Conservation (phyloP, 805 yeast species). For the Zygosaccharomyces siamensis region DNA sequence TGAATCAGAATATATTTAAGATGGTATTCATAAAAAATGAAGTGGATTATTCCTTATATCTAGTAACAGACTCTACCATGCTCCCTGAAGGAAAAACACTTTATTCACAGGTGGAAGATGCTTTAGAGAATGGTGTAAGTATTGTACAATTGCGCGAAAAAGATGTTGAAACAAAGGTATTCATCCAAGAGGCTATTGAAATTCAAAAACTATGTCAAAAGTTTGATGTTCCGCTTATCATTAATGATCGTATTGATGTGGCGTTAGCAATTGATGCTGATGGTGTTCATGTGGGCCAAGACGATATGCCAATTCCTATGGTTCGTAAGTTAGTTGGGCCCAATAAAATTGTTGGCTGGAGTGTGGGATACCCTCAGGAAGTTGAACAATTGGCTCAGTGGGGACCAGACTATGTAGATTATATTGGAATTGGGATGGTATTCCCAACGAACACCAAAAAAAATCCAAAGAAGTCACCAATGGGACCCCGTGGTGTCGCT, state of each 20-base stretch:
- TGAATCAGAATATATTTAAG: background rate
- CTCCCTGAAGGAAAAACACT: constrained; percentile 57
- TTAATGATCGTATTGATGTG: constrained; percentile 83
- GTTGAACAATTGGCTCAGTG: constrained; percentile 29
- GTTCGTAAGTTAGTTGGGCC: constrained; percentile 67
- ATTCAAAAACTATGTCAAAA: constrained; percentile 59
- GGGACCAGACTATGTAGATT: constrained; percentile 50
- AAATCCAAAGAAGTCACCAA: constrained; percentile 46
- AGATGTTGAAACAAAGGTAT: constrained; percentile 58
- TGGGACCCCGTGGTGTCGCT: constrained; percentile 68
- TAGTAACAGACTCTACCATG: constrained; percentile 78
- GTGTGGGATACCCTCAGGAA: constrained; percentile 59
- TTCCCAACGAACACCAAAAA: constrained; percentile 72
- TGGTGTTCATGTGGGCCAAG: constrained; percentile 91
- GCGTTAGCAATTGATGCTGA: constrained; percentile 88
- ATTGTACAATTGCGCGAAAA: constrained; percentile 83
- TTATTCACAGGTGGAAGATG: constrained; percentile 54
- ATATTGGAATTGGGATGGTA: constrained; percentile 80
- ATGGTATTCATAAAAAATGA: constrained; percentile 23
- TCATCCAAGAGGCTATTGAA: constrained; percentile 54
- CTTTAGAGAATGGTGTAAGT: constrained; percentile 71
- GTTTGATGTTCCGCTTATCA: constrained; percentile 67
- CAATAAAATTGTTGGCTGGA: constrained; percentile 72
- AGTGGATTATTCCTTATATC: constrained; percentile 52
- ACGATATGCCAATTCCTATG: constrained; percentile 57